Evolutionary conservation across 164 flowering plant species (phyloP), one percentile per base, ranked within the genome.

Genomic region (Litsea cubeba): DNA sequence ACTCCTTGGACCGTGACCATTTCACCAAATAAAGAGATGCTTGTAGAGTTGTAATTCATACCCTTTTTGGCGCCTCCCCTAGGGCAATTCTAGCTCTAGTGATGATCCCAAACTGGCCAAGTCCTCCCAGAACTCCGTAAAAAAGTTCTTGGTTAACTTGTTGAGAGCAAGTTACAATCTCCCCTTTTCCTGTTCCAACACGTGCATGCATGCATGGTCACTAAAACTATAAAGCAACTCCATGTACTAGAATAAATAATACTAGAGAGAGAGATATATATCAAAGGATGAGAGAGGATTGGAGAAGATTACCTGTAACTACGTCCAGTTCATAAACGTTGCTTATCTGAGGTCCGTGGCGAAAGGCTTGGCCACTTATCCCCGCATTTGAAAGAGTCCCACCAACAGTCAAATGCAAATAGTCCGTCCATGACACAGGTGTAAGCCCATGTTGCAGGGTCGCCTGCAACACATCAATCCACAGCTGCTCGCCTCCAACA

Each of bases 321-420:
- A 95, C 93, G 69, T 91, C 98, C 88, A 95, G 51, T 74, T 95
- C 94, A 65, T 75, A 71, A 6, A 95, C 98, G 74, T 90, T 93
- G 82, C 80, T 84, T 68, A 95, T 91, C 82, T 93, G 97, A 76
- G 99, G 99, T 11, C 99, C 99, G 76, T 86, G 82, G 0, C 81
- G 82, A 67, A 90, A 93, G 0, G 89, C 71, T 62, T 93, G 97
- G 12, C 98, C 98, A 49, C 98, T 86, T 10, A 90, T 88, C n/a
- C 98, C 98, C 11, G 89, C 98, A 70, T 93, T 93, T 3, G 98
- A 93, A 3, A 95, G 87, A 8, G 99, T 95, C 15, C 99, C 99
- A 5, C 98, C 99, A 17, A 95, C 95, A 0, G 89, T 88, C 1
- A 95, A 82, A 74, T 91, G 83, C 83, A 95, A 77, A 73, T 95